Conservation (phyloP, 257 asterid species). For the Orobanche coerulescens region DNA sequence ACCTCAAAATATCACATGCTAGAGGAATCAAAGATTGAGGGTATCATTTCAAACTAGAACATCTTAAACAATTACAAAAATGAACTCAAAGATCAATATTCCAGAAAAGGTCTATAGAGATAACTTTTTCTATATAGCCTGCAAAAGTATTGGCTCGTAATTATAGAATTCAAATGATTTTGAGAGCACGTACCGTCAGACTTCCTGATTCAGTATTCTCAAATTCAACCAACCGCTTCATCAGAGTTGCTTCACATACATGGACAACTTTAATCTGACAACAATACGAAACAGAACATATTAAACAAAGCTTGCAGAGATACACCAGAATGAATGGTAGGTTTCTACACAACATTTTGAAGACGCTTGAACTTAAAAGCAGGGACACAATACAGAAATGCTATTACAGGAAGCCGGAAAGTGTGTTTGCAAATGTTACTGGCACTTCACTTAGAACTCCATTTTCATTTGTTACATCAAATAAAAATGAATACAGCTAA, state of each 20-base stretch:
- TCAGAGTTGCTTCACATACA: constrained; percentile 78
- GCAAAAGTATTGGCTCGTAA: not conserved
- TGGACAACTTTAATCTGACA: constrained; percentile 72
- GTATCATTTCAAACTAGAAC: not conserved
- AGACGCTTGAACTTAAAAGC: not conserved
- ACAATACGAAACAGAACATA: constrained; percentile 13
- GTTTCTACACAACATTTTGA: not conserved
- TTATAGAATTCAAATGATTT: constrained; percentile 2
- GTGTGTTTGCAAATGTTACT: constrained; percentile 6
- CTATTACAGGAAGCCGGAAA: not conserved
- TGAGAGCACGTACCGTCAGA: constrained; percentile 53
- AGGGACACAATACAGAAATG: constrained; percentile 2
- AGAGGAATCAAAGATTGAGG: not conserved
- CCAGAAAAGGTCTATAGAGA: not conserved
- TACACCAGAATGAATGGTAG: not conserved
- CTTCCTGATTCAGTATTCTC: constrained; percentile 81
- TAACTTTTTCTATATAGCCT: not conserved
- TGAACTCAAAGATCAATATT: not conserved
- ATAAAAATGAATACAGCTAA: not conserved
- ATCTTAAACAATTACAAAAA: not conserved
- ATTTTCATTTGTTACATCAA: constrained; percentile 2
- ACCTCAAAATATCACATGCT: not conserved
- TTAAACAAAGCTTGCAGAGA: constrained; percentile 13
- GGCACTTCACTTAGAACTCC: not conserved
- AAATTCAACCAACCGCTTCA: constrained; percentile 80